Evolutionary conservation across 176 grass and related monocot species (phyloP), one percentile per base, ranked within the genome.

Genomic region (Phoenix roebelenii): DNA sequence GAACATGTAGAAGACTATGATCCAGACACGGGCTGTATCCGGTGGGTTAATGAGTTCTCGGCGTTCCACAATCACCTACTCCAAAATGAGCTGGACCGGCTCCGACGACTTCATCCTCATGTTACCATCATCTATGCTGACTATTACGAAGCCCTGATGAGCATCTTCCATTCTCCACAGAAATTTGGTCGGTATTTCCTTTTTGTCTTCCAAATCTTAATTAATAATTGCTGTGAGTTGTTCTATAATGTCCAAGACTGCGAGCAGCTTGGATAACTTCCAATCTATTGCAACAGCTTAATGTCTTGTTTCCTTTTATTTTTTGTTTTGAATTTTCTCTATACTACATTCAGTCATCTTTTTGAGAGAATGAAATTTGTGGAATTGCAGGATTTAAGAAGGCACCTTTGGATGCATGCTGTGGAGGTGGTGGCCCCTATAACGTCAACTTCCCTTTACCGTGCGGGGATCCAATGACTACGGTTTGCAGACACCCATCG

Each of bases 11-110:
- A 22, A 51, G 26, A 55, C 16, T 39, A 55, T 19, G 65, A 67
- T 15, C 16, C 50, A 32, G 3, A 22, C 15, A 67, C 65, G 22
- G 65, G 65, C 25, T 67, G 65, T 51, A 29, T 54, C 17, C 19
- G 5, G 3, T 18, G 16, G 16, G 9, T 53, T 5, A 53, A 53
- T 53, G 15, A 53, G 16, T 53, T 53, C 1, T 15, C 51, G 16
- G n/a, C 9, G 15, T 18, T 18, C n/a, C 51, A 53, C 15, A 9
- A 53, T 18, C 10, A 9, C 0, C 3, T 17, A 18, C 51, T 53
- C 7, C 16, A n/a, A n/a, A 16, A 2, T 6, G 59, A 61, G 28
- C 16, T 61, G 15, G 28, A 9, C 9, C 4, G 17, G 17, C 15
- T 61, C 15, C 59, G 59, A 24, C 5, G 22, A 35, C 22, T 25